Evolutionary conservation across 805 yeast species (phyloP), one percentile per base, ranked within the genome.

Genomic region (Cyberlindnera bimundalis): DNA sequence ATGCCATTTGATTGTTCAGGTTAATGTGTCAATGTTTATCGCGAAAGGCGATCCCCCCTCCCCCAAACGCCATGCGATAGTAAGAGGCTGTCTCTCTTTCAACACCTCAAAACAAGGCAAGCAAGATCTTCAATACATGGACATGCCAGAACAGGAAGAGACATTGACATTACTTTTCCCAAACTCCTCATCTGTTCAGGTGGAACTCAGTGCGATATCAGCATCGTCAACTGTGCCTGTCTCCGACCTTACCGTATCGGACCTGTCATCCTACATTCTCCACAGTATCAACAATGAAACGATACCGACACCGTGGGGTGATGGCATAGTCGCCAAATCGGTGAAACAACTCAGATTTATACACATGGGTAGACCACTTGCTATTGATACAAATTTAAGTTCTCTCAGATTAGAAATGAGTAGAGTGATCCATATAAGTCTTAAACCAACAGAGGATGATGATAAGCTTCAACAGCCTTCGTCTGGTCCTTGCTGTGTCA

Each of bases 341-440:
- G 17, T 4, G 7, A 10, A 14, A 8, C 53, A 51, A 31, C 13
- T 53, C 38, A 39, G 66, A 13, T 41, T 62, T n/a, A 61, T 62
- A 16, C 58, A 59, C 35, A 38, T 61, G 37, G 67, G 67, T 17
- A 48, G 50, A 37, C 48, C 60, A 9, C 43, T 62, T 14, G 54
- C 52, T 4, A 33, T 19, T 2, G 38, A 32, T 1, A 15, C 25
- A 3, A 18, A 9, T 9, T 14, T 50, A 23, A 25, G 27, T 5
- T 47, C 50, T 4, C 41, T 58, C 31, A 51, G 45, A 10, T 24
- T 57, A 23, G 37, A 46, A 5, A 15, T 50, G 8, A 58, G 58
- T 38, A 51, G 50, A 27, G 51, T 61, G 13, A 48, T 63, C 7
- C 67, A 62, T 45, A 55, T 62, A 35, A 50, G 53, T 18, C 45